phyloP scores from a whole-genome alignment of 306 rosid species.

The Cicer judaicum region DNA sequence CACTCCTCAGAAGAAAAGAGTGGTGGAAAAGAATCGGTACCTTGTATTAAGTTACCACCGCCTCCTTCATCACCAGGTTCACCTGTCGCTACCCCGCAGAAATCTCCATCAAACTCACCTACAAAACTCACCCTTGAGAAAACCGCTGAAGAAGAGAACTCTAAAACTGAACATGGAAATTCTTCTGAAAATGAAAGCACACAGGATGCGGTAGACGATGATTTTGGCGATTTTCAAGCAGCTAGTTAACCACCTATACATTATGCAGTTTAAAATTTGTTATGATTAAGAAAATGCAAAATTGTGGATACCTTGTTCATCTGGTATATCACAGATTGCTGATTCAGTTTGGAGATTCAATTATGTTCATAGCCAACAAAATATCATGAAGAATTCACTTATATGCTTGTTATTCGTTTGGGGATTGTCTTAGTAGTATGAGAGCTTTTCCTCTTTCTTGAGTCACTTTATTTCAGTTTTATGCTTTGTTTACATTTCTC shows the following conservation, averaged over 20 bases:
- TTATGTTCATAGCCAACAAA: slow-evolving; percentile 34
- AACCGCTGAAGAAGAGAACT: slow-evolving; percentile 46
- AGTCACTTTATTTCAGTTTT: slow-evolving; percentile 36
- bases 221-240: slow-evolving; percentile 92
- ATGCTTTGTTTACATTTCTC: slow-evolving; percentile 33
- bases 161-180: slow-evolving; percentile 32
- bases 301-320: slow-evolving; percentile 27
- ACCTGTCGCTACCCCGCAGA: slow-evolving; percentile 50
- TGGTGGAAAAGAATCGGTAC: slow-evolving; percentile 55
- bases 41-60: slow-evolving; percentile 74
- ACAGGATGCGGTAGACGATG: slow-evolving; percentile 71
- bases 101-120: slow-evolving; percentile 61
- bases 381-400: slow-evolving; percentile 36
- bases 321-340: slow-evolving; percentile 43
- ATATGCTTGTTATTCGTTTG: slow-evolving; percentile 32
- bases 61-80: slow-evolving; percentile 84
- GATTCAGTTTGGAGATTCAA: slow-evolving; percentile 47
- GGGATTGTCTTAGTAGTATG: slow-evolving; percentile 35
- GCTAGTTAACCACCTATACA: slow-evolving; percentile 57
- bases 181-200: slow-evolving; percentile 52
- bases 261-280: slow-evolving; percentile 38
- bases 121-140: slow-evolving; percentile 62
- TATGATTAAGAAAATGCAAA: slow-evolving; percentile 44
- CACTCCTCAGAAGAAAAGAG: slow-evolving; percentile 62
- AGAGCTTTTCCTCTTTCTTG: slow-evolving; percentile 13